These are phyloP conservation scores for Fistulifera solaris DNA, from an alignment of 108 stramenopile species.

Conservation along the genomic window DNA sequence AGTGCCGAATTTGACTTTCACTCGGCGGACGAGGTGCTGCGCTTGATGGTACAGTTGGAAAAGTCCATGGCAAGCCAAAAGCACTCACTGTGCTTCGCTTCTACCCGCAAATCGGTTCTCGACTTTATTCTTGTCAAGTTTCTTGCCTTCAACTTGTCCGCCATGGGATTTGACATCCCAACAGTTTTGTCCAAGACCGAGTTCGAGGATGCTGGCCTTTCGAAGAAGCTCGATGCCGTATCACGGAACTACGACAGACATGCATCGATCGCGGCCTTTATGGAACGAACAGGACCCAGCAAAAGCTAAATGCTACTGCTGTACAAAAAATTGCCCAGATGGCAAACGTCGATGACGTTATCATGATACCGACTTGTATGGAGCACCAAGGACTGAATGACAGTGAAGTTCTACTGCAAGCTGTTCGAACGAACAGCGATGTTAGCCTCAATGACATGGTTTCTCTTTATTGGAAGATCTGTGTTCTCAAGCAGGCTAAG, in stretches of 20 bases:
- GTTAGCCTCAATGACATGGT: not conserved
- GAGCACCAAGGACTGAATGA: not conserved
- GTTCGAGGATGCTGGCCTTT: slow-evolving; percentile 11
- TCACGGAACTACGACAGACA: not conserved
- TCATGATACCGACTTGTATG: not conserved
- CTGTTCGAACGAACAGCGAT: not conserved
- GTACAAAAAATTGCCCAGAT: slow-evolving; percentile 2
- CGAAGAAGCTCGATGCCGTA: not conserved
- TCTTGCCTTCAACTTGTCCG: not conserved
- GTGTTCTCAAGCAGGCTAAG: not conserved
- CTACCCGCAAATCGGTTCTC: not conserved
- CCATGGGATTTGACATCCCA: not conserved
- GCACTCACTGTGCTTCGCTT: not conserved
- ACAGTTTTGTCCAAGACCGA: slow-evolving; percentile 26
- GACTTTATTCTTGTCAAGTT: slow-evolving; percentile 4
- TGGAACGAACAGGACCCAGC: not conserved
- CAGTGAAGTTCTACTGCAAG: slow-evolving; percentile 2
- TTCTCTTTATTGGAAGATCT: slow-evolving; percentile 1
- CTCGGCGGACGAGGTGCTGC: slow-evolving; percentile 4
- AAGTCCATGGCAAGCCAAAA: not conserved
- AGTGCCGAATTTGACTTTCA: slow-evolving; percentile 61
- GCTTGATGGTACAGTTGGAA: not conserved
- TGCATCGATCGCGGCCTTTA: not conserved
- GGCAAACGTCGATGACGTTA: not conserved
- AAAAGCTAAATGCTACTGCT: not conserved